These are phyloP conservation scores for Oryza officinalis DNA, from an alignment of 176 grass and related monocot genomes.

Conservation along the genomic window DNA sequence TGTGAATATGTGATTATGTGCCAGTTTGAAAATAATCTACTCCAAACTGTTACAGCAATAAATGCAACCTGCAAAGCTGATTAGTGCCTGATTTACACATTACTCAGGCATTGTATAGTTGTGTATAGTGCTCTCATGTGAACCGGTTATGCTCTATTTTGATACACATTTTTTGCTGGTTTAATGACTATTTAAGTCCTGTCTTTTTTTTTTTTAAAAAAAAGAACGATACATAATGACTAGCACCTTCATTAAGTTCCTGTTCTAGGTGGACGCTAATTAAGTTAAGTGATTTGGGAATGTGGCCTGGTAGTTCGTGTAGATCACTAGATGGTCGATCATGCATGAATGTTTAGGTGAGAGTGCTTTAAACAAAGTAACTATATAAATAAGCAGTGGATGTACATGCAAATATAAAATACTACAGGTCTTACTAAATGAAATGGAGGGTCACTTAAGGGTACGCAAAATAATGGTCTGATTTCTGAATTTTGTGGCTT, in stretches of 20 bases:
- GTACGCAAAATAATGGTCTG: background rate
- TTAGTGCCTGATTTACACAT: constrained; percentile 14
- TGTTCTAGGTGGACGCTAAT: background rate
- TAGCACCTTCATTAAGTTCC: background rate
- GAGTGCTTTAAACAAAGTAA: constrained; percentile 4
- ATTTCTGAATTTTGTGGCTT: background rate
- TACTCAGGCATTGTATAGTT: background rate
- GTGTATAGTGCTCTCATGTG: background rate
- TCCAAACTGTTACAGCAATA: background rate
- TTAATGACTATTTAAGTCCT: background rate
- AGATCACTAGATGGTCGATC: background rate
- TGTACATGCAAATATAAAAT: background rate
- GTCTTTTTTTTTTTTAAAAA: background rate
- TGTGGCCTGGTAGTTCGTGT: background rate
- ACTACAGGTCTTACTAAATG: background rate
- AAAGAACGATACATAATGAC: background rate
- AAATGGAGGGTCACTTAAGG: background rate
- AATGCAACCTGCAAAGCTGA: background rate
- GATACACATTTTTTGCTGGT: background rate
- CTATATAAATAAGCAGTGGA: background rate
- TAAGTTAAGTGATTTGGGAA: background rate
- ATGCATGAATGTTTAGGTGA: background rate
- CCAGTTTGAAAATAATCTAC: background rate
- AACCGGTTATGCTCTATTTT: background rate
- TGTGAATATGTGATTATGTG: background rate